These are phyloP conservation scores for Calonectria fujianensis DNA, from an alignment of 2,329 filamentous ascomycete species.

Conservation along the genomic window DNA sequence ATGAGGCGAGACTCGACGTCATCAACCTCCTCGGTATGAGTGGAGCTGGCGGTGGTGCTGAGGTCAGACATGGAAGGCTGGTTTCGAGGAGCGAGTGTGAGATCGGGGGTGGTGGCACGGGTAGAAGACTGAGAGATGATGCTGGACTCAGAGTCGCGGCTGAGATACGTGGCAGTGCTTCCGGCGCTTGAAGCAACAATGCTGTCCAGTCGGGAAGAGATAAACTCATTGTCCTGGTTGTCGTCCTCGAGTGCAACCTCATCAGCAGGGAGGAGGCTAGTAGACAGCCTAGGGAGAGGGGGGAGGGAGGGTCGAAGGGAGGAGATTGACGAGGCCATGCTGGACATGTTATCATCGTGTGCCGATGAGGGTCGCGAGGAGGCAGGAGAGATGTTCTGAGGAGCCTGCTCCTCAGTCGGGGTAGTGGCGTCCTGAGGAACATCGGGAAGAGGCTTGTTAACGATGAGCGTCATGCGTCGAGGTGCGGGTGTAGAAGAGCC, in stretches of 20 bases:
- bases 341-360: conserved; percentile 65
- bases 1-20: conserved; percentile 89
- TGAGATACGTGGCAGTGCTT: conserved; percentile 86
- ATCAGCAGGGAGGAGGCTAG: conserved; percentile 67
- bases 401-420: conserved; percentile 56
- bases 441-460: conserved; percentile 81
- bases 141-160: conserved; percentile 88
- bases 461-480: conserved; percentile 63
- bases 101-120: conserved; percentile 89
- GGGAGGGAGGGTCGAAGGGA: conserved; percentile 71
- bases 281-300: conserved; percentile 75
- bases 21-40: conserved; percentile 83
- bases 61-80: conserved; percentile 81
- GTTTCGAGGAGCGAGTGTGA: conserved; percentile 70
- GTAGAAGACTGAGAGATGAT: conserved; percentile 89
- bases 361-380: conserved; percentile 66
- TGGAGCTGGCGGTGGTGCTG: conserved; percentile 79
- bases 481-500: conserved; percentile 61
- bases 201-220: conserved; percentile 77
- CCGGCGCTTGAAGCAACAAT: conserved; percentile 85
- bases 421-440: conserved; percentile 75
- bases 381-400: conserved; percentile 58
- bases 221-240: conserved; percentile 70
- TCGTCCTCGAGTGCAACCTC: conserved; percentile 70
- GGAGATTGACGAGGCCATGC: conserved; percentile 67